Base-by-base conservation (phyloP, 305 asterid genomes). In the Ruellia speciosa region DNA sequence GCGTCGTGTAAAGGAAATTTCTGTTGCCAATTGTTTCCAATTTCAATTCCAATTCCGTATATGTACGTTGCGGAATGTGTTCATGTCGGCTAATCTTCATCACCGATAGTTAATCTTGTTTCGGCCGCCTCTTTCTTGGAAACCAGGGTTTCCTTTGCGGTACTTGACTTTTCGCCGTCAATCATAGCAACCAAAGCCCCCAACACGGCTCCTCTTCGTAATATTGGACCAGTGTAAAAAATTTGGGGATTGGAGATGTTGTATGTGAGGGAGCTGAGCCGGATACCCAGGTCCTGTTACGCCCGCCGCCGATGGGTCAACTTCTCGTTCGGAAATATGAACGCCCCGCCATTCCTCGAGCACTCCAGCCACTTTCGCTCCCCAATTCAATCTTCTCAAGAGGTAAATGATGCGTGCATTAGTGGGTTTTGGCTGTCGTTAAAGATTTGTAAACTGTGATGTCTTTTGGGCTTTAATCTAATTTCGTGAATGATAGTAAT, bases 241-340 rank as follows among this genome's bases (percentile, higher is more conserved):
- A 10, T 39, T 43, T 15, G 33, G 56, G 4, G 40, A 45, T 24
- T 43, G 55, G 70, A 71, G 62, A 85, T 85, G 94, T 14, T 72
- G 49, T 68, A 67, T 55, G 71, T 56, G 12, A 68, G 84, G 70
- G 80, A 75, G 58, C 60, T 82, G 64, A 56, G 82, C 76, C 87
- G 85, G 68, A 28, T 80, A 51, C 64, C 84, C 50, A 78, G 84
- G 73, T 62, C 77, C 66, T 75, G 80, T 50, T 78, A 69, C 73
- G 71, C 61, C 63, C 73, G 81, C 62, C 49, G 57, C 45, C 69
- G 79, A 58, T 66, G 76, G 80, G 64, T 72, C 24, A 70, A 71
- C 59, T 60, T 77, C n/a, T 63, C 69, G 13, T 50, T 69, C 50
- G 68, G 63, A 14, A 17, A 51, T 51, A 18, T 34, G 49, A 47